phyloP scores from a whole-genome alignment of 2,329 filamentous ascomycete species.

The Aureobasidium uvarum region DNA sequence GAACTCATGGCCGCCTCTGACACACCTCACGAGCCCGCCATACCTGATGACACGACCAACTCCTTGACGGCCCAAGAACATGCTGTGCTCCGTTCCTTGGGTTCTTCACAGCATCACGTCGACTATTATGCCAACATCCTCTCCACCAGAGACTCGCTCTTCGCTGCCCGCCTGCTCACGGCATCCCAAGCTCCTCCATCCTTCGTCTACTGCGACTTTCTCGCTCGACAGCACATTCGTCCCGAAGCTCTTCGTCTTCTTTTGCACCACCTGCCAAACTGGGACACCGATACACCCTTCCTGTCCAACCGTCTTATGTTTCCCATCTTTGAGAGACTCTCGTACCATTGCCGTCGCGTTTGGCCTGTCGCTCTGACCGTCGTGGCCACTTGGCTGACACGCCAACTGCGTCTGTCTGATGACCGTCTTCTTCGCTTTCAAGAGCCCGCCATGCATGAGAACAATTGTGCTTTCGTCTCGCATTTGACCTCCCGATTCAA shows the following conservation, averaged over 20 bases:
- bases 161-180: slow-evolving; percentile 31
- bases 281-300: not conserved
- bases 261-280: slow-evolving; percentile 35
- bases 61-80: not conserved
- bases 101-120: slow-evolving; percentile 32
- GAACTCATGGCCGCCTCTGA: not conserved
- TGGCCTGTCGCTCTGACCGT: slow-evolving; percentile 47
- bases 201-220: slow-evolving; percentile 50
- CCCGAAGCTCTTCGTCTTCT: slow-evolving; percentile 45
- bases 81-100: slow-evolving; percentile 28
- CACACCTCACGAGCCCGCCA: not conserved
- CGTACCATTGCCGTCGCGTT: slow-evolving; percentile 52
- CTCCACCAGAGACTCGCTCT: slow-evolving; percentile 28
- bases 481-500: slow-evolving; percentile 39
- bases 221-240: slow-evolving; percentile 46
- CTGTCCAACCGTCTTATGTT: slow-evolving; percentile 32
- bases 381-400: slow-evolving; percentile 27
- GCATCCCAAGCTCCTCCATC: not conserved
- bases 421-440: not conserved
- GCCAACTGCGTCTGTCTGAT: not conserved
- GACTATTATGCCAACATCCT: slow-evolving; percentile 33
- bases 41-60: not conserved
- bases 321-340: slow-evolving; percentile 47
- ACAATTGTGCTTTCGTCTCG: not conserved
- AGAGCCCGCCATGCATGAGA: not conserved